Evolutionary conservation across 2,329 filamentous ascomycete species (phyloP).

Genomic region (Apiospora phragmitis): DNA sequence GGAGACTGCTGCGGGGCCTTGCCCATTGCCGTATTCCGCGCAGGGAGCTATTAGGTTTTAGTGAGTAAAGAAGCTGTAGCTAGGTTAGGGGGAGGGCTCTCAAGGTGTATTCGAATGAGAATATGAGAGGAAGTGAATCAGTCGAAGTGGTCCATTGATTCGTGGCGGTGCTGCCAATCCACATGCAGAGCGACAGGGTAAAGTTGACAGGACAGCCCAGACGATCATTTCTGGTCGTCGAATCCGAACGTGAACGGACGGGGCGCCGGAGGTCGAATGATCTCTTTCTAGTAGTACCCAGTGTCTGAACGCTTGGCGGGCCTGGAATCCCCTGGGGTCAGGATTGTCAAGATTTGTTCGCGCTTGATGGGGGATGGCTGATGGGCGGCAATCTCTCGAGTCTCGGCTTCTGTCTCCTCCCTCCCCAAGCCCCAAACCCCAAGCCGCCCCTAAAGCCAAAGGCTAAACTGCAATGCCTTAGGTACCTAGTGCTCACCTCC

Average conservation of each 20-base stretch:
- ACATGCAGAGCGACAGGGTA: background rate
- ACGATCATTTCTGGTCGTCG: background rate
- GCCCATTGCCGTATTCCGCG: background rate
- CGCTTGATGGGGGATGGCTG: background rate
- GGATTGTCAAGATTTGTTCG: background rate
- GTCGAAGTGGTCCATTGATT: background rate
- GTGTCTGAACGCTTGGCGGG: background rate
- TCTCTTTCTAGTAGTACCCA: background rate
- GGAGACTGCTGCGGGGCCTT: slow-evolving; percentile 2
- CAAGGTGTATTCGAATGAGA: background rate
- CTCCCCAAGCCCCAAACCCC: background rate
- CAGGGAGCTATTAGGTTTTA: background rate
- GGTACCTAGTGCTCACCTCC: background rate
- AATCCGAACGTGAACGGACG: background rate
- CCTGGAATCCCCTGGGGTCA: background rate
- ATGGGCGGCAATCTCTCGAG: background rate
- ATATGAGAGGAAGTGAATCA: background rate
- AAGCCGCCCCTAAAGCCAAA: background rate
- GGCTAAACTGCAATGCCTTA: background rate
- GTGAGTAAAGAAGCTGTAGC: background rate
- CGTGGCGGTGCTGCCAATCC: background rate
- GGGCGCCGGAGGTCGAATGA: background rate
- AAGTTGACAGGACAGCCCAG: background rate
- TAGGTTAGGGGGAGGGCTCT: background rate
- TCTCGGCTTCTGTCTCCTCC: background rate